Conservation (phyloP, 306 rosid species). For the Cucurbita moschata region DNA sequence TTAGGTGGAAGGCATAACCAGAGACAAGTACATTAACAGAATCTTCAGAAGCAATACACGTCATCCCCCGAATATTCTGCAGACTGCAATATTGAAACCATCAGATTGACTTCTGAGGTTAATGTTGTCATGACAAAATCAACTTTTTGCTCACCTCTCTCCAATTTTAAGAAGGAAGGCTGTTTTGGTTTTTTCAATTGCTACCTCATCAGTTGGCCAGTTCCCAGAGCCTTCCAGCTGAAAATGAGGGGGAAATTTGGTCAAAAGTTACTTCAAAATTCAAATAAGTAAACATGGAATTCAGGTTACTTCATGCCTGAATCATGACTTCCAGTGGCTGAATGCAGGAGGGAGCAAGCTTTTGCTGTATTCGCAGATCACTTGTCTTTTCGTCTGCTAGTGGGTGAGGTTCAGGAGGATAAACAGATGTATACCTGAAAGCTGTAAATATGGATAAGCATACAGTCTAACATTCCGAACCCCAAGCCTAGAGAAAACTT, state of each 20-base stretch:
- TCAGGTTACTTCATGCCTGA: slow-evolving; percentile 45
- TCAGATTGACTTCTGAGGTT: slow-evolving; percentile 9
- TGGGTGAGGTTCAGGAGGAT: slow-evolving; percentile 79
- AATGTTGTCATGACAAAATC: slow-evolving; percentile 3
- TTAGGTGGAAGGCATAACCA: slow-evolving; percentile 88
- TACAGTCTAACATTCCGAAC: neutral
- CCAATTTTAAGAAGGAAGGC: slow-evolving; percentile 86
- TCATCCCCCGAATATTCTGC: slow-evolving; percentile 57
- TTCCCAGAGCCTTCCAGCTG: slow-evolving; percentile 97
- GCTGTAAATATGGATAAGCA: slow-evolving; percentile 38
- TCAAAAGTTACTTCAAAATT: slow-evolving; percentile 9
- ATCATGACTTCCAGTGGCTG: slow-evolving; percentile 82
- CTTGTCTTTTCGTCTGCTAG: slow-evolving; percentile 52
- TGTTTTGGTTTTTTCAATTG: slow-evolving; percentile 76
- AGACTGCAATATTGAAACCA: slow-evolving; percentile 50
- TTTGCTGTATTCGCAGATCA: slow-evolving; percentile 22
- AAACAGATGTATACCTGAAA: slow-evolving; percentile 80
- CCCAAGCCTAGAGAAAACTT: neutral
- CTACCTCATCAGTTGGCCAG: slow-evolving; percentile 93
- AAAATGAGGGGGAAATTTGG: slow-evolving; percentile 5
- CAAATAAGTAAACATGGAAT: neutral
- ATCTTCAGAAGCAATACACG: slow-evolving; percentile 62
- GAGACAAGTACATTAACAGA: slow-evolving; percentile 60
- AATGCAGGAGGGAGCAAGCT: slow-evolving; percentile 54
- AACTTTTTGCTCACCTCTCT: slow-evolving; percentile 42